Percentiles rank a stretch among this genome's conserved stretches.
Conservation (phyloP, 2,329 filamentous ascomycete species). For the Xylariaceae sp. region DNA sequence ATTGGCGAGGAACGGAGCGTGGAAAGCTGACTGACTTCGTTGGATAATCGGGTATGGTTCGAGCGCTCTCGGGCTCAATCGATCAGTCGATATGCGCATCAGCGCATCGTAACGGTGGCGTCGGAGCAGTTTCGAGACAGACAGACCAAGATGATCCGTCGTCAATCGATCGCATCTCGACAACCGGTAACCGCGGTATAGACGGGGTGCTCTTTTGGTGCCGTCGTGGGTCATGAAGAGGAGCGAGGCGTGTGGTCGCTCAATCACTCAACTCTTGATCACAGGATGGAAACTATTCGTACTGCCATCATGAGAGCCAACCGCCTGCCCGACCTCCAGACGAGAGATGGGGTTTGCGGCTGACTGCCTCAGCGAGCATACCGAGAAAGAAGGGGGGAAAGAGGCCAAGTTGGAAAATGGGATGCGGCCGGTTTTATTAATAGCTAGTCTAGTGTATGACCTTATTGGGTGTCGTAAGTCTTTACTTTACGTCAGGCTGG, state of each 20-base stretch:
- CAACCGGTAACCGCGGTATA: slow-evolving; percentile 23
- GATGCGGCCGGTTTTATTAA: slow-evolving; percentile 14
- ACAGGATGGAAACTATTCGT: slow-evolving; percentile 29
- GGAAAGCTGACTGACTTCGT: slow-evolving; percentile 10
- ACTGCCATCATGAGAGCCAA: slow-evolving; percentile 35
- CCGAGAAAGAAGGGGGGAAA: slow-evolving; percentile 14
- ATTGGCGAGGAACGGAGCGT: slow-evolving; percentile 11
- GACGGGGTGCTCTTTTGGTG: slow-evolving; percentile 25
- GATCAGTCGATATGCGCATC: slow-evolving; percentile 25
- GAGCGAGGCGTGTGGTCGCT: slow-evolving; percentile 22
- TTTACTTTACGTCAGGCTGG: not conserved
- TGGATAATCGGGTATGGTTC: slow-evolving; percentile 14
- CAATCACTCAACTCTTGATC: slow-evolving; percentile 31
- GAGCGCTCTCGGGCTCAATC: slow-evolving; percentile 24
- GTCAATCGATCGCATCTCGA: slow-evolving; percentile 21
- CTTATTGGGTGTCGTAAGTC: not conserved
- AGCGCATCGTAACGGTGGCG: slow-evolving; percentile 16
- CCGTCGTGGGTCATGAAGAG: slow-evolving; percentile 33
- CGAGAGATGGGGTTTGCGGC: slow-evolving; percentile 37
- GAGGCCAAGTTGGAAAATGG: not conserved
- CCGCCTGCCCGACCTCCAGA: slow-evolving; percentile 39
- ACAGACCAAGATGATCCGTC: slow-evolving; percentile 9
- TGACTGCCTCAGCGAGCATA: slow-evolving; percentile 36
- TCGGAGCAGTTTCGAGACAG: slow-evolving; percentile 25
- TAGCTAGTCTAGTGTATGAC: too few species aligned